Evolutionary conservation across 805 yeast genomes (phyloP).

Genomic region (Zygosaccharomyces lentus): DNA sequence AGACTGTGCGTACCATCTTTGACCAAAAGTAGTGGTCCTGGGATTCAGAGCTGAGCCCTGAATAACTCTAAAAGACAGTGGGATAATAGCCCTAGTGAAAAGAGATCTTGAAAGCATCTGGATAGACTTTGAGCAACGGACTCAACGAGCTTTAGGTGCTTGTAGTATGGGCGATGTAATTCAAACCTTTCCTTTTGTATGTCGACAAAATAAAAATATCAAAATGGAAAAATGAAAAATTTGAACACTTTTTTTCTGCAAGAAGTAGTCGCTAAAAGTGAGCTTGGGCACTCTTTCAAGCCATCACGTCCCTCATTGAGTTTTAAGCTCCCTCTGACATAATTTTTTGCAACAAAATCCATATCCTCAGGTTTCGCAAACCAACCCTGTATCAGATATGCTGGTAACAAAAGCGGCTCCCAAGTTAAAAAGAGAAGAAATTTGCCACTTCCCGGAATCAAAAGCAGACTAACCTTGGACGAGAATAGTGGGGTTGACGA

Average conservation of each 20-base stretch:
- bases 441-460: conserved; percentile 42
- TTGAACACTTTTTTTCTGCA: conserved; percentile 24
- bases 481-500: conserved; percentile 42
- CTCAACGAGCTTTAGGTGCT: background rate
- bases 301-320: conserved; percentile 38
- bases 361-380: conserved; percentile 42
- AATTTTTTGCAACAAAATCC: conserved; percentile 52
- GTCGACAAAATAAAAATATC: background rate
- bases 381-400: no score
- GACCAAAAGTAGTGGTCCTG: background rate
- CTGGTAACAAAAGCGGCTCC: conserved; percentile 47
- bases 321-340: conserved; percentile 43
- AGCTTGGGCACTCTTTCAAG: conserved; percentile 43
- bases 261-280: conserved; percentile 20
- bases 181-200: background rate
- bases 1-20: conserved; percentile 25
- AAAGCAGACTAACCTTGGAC: conserved; percentile 53
- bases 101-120: conserved; percentile 1
- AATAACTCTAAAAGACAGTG: background rate
- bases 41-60: conserved; percentile 2
- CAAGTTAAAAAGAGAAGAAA: conserved; percentile 44
- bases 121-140: background rate
- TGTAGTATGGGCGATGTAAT: background rate
- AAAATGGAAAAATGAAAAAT: conserved; percentile 22
- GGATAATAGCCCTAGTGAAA: background rate